Evolutionary conservation across 2,329 filamentous ascomycete species (phyloP).

Genomic region (Calonectria fujianensis): DNA sequence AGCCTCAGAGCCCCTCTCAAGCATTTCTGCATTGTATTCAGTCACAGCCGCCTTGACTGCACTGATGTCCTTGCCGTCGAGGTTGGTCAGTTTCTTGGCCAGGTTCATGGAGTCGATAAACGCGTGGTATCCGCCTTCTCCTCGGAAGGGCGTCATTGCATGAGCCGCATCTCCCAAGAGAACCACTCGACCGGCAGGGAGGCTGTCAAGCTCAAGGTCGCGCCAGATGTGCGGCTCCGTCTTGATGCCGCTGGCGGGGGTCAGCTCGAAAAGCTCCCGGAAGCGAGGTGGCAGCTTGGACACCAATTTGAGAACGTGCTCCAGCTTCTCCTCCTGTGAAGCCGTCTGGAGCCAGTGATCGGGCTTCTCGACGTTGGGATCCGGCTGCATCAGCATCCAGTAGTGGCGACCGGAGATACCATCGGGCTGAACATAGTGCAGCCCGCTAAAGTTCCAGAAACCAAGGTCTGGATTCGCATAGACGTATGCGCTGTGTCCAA

Average conservation of each 20-base stretch:
- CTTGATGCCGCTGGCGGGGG: neutral
- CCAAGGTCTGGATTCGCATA: neutral
- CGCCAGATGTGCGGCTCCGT: slow-evolving; percentile 5
- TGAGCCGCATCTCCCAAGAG: neutral
- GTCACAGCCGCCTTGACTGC: neutral
- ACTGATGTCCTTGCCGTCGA: neutral
- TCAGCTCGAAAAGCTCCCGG: neutral
- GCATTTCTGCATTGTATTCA: neutral
- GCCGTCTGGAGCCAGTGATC: neutral
- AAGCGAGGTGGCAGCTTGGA: neutral
- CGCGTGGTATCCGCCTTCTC: neutral
- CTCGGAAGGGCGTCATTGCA: neutral
- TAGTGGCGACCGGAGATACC: neutral
- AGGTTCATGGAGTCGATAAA: neutral
- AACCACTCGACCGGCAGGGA: neutral
- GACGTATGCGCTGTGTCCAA: neutral
- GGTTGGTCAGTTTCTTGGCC: neutral
- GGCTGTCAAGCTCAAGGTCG: neutral
- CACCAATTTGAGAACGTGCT: neutral
- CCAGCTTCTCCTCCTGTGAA: neutral
- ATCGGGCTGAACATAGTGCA: neutral
- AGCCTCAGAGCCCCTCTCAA: neutral
- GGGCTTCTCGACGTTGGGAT: neutral
- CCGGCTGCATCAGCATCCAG: slow-evolving; percentile 2
- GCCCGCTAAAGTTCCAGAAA: neutral